Base-by-base conservation (phyloP, 2,329 filamentous ascomycete genomes). In the Moelleriella libera region DNA sequence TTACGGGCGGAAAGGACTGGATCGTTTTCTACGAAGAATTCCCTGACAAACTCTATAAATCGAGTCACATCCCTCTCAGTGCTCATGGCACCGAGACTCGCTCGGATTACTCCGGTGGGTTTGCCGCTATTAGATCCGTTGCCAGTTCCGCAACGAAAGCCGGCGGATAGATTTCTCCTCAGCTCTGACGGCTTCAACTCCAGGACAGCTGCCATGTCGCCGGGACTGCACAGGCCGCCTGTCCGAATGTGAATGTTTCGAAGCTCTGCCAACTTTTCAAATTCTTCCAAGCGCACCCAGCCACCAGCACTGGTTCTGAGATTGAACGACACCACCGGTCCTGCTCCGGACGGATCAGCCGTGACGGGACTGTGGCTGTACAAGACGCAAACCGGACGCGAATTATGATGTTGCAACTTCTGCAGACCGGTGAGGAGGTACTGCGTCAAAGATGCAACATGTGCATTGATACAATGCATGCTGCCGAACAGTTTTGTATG, bases 1-100 rank as follows among this genome's bases (percentile, higher is more conserved):
- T 12, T 12, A 37, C 34, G 8, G 34, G 8, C 8, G 12, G 41
- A 6, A 12, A 7, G 9, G 12, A 30, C 43, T 5, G 29, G 30
- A 8, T 28, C 14, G 5, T 37, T 44, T 37, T 63, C 59, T 3
- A 55, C 58, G 52, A 81, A 87, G 51, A 86, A 88, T 50, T 88
- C 84, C 21, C 68, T 62, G 14, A 94, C 62, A 55, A 95, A 94
- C 0, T 67, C 64, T 34, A 90, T 53, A 48, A 97, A 87, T 9
- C 65, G 68, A 30, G 81, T 71, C 7, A 96, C 78, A 60, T 98
- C 92, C 6, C 70, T 68, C 30, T 77, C 58, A 8, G 80, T 90
- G 58, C 86, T 96, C 86, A 95, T 95, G 0, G 89, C 87, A 3
- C 90, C 92, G 0, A 97, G 63, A 56, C 90, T 97, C 39, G 82